A percentile compares a stretch with the other conserved stretches of the same genome.
phyloP scores from a whole-genome alignment of 257 asterid species.

The Cruciata laevipes region DNA sequence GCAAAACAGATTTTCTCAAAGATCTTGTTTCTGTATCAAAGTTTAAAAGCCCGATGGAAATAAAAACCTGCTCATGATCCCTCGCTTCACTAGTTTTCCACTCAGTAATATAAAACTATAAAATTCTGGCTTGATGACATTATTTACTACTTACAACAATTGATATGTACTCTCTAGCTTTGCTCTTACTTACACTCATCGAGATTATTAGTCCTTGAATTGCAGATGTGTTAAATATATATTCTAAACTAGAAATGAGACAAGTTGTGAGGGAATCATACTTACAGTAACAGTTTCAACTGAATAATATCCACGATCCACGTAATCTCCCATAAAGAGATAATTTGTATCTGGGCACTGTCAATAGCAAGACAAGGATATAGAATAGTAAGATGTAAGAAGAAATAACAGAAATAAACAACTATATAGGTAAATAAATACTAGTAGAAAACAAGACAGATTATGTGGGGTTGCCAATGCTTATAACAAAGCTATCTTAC shows the following conservation, averaged over 20 bases:
- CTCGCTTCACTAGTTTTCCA: not conserved
- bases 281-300: conserved; percentile 96
- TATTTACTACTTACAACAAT: not conserved
- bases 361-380: conserved; percentile 10
- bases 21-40: not conserved
- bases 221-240: not conserved
- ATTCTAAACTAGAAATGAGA: not conserved
- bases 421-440: not conserved
- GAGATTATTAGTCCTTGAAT: not conserved
- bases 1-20: not conserved
- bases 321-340: conserved; percentile 93
- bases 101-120: not conserved
- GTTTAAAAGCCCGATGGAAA: not conserved
- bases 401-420: not conserved
- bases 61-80: not conserved
- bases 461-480: not conserved
- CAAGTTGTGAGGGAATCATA: conserved; percentile 14
- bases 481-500: not conserved
- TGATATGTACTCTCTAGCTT: not conserved
- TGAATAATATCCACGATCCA: conserved; percentile 91
- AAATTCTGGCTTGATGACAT: not conserved
- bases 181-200: not conserved
- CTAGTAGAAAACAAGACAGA: not conserved
- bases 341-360: conserved; percentile 97
- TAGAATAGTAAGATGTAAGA: not conserved